These are phyloP conservation scores for Albizia julibrissin DNA, from an alignment of 306 rosid genomes.

Conservation along the genomic window DNA sequence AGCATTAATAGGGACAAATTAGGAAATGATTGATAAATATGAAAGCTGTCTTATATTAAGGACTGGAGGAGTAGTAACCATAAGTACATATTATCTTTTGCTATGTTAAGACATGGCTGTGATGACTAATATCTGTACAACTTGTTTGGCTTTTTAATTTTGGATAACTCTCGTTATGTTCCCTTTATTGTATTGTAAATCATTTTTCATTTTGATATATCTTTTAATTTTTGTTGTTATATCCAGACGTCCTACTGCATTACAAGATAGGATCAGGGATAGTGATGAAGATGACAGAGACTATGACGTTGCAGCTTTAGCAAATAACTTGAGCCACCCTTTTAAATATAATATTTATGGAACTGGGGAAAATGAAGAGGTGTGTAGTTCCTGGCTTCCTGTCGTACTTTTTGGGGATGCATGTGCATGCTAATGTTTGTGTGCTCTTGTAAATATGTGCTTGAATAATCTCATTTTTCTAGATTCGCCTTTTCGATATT, in stretches of 20 bases:
- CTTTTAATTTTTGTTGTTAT: slow-evolving; percentile 22
- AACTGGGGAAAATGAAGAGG: slow-evolving; percentile 91
- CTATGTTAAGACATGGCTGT: neutral
- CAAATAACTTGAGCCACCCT: slow-evolving; percentile 90
- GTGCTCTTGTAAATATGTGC: neutral
- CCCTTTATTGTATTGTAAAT: neutral
- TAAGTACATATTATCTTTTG: neutral
- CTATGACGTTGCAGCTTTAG: slow-evolving; percentile 85
- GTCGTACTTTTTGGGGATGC: neutral
- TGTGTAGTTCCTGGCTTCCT: slow-evolving; percentile 29
- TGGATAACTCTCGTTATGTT: neutral
- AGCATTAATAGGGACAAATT: too few relatives aligned
- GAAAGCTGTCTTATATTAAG: too few relatives aligned
- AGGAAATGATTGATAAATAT: too few relatives aligned
- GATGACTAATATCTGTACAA: neutral
- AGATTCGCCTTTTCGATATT: slow-evolving; percentile 26
- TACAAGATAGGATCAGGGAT: slow-evolving; percentile 94
- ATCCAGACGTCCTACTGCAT: slow-evolving; percentile 89
- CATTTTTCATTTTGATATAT: slow-evolving; percentile 19
- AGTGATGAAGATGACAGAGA: slow-evolving; percentile 97
- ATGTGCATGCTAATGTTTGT: neutral
- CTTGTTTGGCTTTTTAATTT: neutral
- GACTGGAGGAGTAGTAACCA: neutral
- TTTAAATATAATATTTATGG: slow-evolving; percentile 86
- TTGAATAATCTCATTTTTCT: neutral